These are phyloP conservation scores for Blastobotrys apis DNA, from an alignment of 1,139 yeast genomes.

Conservation along the genomic window DNA sequence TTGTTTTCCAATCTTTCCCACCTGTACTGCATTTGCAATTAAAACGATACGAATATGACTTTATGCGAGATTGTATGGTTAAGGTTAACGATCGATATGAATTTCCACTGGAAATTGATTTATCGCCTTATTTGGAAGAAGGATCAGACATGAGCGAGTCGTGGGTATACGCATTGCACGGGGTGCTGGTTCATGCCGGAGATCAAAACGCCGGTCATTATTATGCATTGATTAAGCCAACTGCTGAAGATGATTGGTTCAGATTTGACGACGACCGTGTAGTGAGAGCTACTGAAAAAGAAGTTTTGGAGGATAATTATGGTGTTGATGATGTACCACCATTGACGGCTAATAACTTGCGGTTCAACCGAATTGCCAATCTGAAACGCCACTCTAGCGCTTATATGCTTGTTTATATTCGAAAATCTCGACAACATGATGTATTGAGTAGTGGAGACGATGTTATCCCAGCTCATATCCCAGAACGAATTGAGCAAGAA, in stretches of 20 bases:
- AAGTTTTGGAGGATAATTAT: conserved; percentile 88
- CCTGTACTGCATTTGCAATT: conserved; percentile 89
- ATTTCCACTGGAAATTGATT: conserved; percentile 78
- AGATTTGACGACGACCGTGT: conserved; percentile 95
- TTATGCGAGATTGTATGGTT: conserved; percentile 80
- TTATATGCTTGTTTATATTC: conserved; percentile 90
- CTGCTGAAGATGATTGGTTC: conserved; percentile 68
- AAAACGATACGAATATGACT: conserved; percentile 92
- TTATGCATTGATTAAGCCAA: conserved; percentile 88
- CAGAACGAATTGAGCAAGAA: conserved; percentile 61
- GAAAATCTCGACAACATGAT: conserved; percentile 55
- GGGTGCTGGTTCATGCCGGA: conserved; percentile 94
- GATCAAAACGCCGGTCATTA: conserved; percentile 95
- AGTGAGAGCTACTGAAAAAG: conserved; percentile 74
- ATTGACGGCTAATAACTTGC: conserved; percentile 11
- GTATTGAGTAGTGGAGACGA: conserved; percentile 57
- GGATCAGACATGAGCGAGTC: conserved; percentile 48
- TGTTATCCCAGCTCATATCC: conserved; percentile 67
- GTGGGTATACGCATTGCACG: conserved; percentile 80
- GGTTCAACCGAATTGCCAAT: conserved; percentile 23
- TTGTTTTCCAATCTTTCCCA: conserved; percentile 84
- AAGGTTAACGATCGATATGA: conserved; percentile 92
- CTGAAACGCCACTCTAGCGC: conserved; percentile 84
- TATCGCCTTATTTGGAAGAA: conserved; percentile 67
- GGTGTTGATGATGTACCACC: conserved; percentile 54